Evolutionary conservation across 768 basidiomycete species (phyloP).

Genomic region (Lactifluus piperatus): DNA sequence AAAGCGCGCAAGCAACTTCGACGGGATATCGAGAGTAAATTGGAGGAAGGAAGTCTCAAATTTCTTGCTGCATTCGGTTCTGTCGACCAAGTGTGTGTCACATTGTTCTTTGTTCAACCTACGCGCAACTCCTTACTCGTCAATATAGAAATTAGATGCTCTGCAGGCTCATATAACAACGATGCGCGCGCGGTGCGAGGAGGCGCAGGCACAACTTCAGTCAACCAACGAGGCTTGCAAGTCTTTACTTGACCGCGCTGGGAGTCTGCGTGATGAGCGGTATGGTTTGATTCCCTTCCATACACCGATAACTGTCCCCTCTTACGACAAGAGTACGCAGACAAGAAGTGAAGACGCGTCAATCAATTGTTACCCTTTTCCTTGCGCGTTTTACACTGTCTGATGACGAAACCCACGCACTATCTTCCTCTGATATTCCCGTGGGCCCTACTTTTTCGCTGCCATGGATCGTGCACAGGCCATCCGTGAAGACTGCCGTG

Average conservation of each 20-base stretch:
- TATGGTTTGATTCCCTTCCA: slow-evolving; percentile 25
- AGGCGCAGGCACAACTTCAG: slow-evolving; percentile 69
- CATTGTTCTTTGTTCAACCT: background rate
- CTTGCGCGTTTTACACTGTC: slow-evolving; percentile 79
- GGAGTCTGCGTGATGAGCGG: slow-evolving; percentile 67
- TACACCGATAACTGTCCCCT: background rate
- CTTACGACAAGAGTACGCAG: slow-evolving; percentile 30
- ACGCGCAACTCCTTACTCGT: background rate
- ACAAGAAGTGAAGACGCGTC: slow-evolving; percentile 58
- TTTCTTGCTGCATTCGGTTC: slow-evolving; percentile 82
- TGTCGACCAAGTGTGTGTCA: slow-evolving; percentile 73
- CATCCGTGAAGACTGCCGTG: slow-evolving; percentile 77
- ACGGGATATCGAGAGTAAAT: slow-evolving; percentile 74
- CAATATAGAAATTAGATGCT: slow-evolving; percentile 67
- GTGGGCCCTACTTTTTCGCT: slow-evolving; percentile 68
- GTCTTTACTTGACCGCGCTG: slow-evolving; percentile 74
- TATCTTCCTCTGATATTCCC: slow-evolving; percentile 72
- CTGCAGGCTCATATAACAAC: slow-evolving; percentile 67
- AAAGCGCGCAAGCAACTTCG: slow-evolving; percentile 72
- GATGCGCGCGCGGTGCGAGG: slow-evolving; percentile 78
- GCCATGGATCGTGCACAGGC: slow-evolving; percentile 81
- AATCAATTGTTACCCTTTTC: slow-evolving; percentile 71
- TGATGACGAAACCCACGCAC: slow-evolving; percentile 58
- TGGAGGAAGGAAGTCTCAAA: slow-evolving; percentile 71
- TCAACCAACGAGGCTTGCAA: slow-evolving; percentile 71